Percentiles rank a stretch among this genome's conserved stretches.
Conservation (phyloP, 139 green algal genomes). For the Tetraselmis chui region DNA sequence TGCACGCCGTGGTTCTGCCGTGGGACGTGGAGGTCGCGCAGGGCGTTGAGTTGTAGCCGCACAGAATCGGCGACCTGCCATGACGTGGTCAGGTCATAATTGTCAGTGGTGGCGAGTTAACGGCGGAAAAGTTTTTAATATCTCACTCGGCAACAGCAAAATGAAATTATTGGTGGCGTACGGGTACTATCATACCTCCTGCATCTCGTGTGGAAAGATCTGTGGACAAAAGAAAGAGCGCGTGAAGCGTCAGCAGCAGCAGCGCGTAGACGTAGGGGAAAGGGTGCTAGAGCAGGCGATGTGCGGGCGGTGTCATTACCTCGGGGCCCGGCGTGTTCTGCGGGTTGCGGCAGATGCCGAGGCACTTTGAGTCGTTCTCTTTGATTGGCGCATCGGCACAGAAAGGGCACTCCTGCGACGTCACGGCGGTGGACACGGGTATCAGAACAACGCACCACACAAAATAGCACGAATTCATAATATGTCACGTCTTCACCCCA, state of each 20-base stretch:
- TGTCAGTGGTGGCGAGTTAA: no score
- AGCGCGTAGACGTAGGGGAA: neutral
- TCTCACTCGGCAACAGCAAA: no score
- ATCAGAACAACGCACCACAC: no score
- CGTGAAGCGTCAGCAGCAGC: neutral
- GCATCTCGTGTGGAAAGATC: conserved; percentile 27
- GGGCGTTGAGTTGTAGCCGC: conserved; percentile 17
- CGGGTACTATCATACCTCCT: no score
- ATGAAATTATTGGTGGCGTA: no score
- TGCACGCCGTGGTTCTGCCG: conserved; percentile 29
- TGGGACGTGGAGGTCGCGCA: conserved; percentile 17
- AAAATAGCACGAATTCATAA: no score
- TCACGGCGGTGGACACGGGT: no score
- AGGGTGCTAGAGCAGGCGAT: neutral
- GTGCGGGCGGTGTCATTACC: neutral
- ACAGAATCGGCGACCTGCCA: conserved; percentile 15
- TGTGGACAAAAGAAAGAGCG: neutral
- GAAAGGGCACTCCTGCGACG: conserved; percentile 28
- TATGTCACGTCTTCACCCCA: no score
- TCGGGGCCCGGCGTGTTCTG: conserved; percentile 22
- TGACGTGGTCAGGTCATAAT: no score
- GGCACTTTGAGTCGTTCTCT: conserved; percentile 28
- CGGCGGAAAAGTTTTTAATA: no score
- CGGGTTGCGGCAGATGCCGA: conserved; percentile 27
- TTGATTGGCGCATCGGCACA: conserved; percentile 25